Evolutionary conservation across 2,329 filamentous ascomycete species (phyloP).

Genomic region (Meredithiella fracta): DNA sequence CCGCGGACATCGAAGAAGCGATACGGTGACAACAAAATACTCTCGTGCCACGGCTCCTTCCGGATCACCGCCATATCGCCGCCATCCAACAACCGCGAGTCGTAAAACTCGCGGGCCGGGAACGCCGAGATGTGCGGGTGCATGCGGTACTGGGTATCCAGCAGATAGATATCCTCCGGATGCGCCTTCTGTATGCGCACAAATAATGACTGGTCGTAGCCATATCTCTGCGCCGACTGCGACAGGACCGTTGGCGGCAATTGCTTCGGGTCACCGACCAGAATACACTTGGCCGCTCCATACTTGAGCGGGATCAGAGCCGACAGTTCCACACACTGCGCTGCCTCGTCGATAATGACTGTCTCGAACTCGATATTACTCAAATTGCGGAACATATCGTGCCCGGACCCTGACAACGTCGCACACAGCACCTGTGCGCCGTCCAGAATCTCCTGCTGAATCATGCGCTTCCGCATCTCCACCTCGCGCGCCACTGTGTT

Average conservation of each 20-base stretch:
- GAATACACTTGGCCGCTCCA: slow-evolving; percentile 86
- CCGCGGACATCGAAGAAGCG: slow-evolving; percentile 95
- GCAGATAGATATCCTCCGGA: slow-evolving; percentile 70
- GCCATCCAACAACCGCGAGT: slow-evolving; percentile 71
- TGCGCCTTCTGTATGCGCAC: slow-evolving; percentile 95
- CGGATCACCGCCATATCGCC: slow-evolving; percentile 64
- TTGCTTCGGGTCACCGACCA: slow-evolving; percentile 96
- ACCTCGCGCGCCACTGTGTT: slow-evolving; percentile 67
- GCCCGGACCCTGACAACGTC: slow-evolving; percentile 85
- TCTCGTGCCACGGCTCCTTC: slow-evolving; percentile 69
- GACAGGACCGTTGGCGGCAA: slow-evolving; percentile 90
- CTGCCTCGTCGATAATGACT: slow-evolving; percentile 94
- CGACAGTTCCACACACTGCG: slow-evolving; percentile 93
- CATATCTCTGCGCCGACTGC: slow-evolving; percentile 76
- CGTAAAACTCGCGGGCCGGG: slow-evolving; percentile 84
- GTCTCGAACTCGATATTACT: slow-evolving; percentile 95
- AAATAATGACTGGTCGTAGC: slow-evolving; percentile 96
- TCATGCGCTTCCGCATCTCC: slow-evolving; percentile 66
- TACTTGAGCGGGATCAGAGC: slow-evolving; percentile 96
- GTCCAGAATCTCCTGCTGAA: slow-evolving; percentile 84
- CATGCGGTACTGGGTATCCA: slow-evolving; percentile 99
- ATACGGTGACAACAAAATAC: slow-evolving; percentile 70
- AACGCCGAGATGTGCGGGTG: slow-evolving; percentile 90
- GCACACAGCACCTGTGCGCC: slow-evolving; percentile 86
- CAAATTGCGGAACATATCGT: slow-evolving; percentile 90